A percentile compares a stretch with the other conserved stretches of the same genome.
phyloP scores from a whole-genome alignment of 495 filamentous ascomycete genomes.

The Durotheca rogersii region DNA sequence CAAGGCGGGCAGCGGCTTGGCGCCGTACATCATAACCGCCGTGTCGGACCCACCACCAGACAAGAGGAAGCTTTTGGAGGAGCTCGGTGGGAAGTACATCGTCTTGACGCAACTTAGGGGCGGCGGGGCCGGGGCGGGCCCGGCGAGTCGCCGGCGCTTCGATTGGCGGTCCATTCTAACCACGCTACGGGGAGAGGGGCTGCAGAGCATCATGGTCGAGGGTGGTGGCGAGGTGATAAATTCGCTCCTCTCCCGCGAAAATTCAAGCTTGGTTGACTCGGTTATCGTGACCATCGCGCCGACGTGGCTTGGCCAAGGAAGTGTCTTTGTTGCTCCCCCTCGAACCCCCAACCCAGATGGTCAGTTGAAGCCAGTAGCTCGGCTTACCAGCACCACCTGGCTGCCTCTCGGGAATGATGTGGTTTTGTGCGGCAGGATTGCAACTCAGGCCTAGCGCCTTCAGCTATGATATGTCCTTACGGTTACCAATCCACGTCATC shows the following conservation, averaged over 20 bases:
- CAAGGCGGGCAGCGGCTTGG: constrained; percentile 64
- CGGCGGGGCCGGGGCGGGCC: constrained; percentile 2
- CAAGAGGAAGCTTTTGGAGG: constrained; percentile 34
- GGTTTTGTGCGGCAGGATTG: constrained; percentile 68
- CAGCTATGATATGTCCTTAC: background rate
- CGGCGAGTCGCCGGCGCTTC: constrained; percentile 31
- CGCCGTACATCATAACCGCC: constrained; percentile 67
- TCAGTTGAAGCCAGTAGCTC: constrained; percentile 55
- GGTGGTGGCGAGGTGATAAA: constrained; percentile 79
- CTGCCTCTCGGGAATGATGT: constrained; percentile 73
- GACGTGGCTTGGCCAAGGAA: constrained; percentile 75
- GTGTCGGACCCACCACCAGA: constrained; percentile 21
- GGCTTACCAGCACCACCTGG: constrained; percentile 70
- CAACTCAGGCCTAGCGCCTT: background rate
- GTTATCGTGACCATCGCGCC: constrained; percentile 85
- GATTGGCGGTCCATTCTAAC: constrained; percentile 65
- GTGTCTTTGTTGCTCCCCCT: constrained; percentile 68
- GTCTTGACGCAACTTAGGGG: constrained; percentile 6
- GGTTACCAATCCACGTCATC: too few species aligned
- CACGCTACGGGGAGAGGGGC: constrained; percentile 56
- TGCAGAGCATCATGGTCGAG: constrained; percentile 85
- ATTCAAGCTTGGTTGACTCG: constrained; percentile 64
- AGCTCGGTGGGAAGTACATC: constrained; percentile 44
- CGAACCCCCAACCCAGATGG: constrained; percentile 51
- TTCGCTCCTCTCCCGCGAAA: constrained; percentile 62